Conservation (phyloP, 805 yeast species). For the Candida maesae region DNA sequence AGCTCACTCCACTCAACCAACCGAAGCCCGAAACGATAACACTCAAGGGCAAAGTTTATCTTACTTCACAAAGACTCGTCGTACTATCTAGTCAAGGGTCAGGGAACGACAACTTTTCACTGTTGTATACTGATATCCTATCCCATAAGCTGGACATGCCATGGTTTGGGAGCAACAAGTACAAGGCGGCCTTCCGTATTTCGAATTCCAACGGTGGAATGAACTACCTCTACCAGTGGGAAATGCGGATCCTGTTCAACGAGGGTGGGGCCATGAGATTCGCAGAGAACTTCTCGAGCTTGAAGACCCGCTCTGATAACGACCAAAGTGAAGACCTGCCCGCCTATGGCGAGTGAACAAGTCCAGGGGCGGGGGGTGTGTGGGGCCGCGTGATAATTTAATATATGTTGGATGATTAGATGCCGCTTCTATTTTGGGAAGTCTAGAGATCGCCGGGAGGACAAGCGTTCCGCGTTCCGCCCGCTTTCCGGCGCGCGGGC, state of each 20-base stretch:
- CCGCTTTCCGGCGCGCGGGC: conserved; percentile 3
- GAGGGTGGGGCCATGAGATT: conserved; percentile 48
- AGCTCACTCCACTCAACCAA: conserved; percentile 21
- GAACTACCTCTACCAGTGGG: conserved; percentile 35
- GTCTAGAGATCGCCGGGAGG: conserved; percentile 5
- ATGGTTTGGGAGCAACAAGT: conserved; percentile 52
- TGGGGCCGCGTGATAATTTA: neutral
- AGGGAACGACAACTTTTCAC: conserved; percentile 34
- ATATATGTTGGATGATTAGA: neutral
- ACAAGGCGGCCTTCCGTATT: conserved; percentile 40
- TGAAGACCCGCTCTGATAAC: conserved; percentile 35
- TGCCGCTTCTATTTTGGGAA: neutral
- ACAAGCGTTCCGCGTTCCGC: too few species aligned
- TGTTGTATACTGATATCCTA: conserved; percentile 31
- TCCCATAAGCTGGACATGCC: conserved; percentile 42
- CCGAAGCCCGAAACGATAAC: conserved; percentile 21
- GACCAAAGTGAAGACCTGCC: conserved; percentile 46
- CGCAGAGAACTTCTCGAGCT: conserved; percentile 31
- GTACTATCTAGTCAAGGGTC: conserved; percentile 22
- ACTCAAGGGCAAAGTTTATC: conserved; percentile 34
- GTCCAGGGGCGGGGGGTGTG: neutral
- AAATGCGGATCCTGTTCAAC: conserved; percentile 37
- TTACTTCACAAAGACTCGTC: conserved; percentile 41
- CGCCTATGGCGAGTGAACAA: conserved; percentile 32
- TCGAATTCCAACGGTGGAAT: conserved; percentile 32